Base-by-base conservation (phyloP, 805 yeast genomes). In the Saccharomyces eubayanus region DNA sequence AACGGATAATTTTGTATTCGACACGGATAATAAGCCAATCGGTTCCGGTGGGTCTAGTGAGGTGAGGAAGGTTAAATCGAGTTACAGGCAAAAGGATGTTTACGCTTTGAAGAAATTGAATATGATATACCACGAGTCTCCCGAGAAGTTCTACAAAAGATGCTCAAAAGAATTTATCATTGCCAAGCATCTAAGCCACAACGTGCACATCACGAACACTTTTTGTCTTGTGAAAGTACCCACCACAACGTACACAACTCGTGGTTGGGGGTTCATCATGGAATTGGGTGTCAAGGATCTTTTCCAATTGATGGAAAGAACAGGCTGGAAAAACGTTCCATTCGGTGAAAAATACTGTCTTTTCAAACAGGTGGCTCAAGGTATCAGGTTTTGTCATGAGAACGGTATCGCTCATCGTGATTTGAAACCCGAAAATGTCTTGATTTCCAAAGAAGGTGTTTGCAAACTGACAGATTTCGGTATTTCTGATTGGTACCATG, bases 221-320 rank as follows among this genome's bases (percentile, higher is more conserved):
- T 72, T 75, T 57, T 81, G 79, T 10, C 62, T 85, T 27, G 66
- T 85, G 16, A 76, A 81, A 54, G 75, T 85, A 28, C 86, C 84
- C 53, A 74, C 84, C 1, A 77, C 81, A 28, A 74, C 76, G 2
- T 73, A 71, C 48, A 68, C 85, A 55, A 76, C 81, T 2, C 72
- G 90, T 57, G 85, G 88, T 1, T 87, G 94, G 94, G 94, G 92
- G 1, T 79, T 86, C 64, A 76, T 83, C 1, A 72, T 86, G 76
- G 88, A 84, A 58, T 75, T 70, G 52, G 84, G 89, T 62, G 81
- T 80, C 14, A 84, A 84, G 45, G 94, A 86, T 65, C 68, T 86
- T 46, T 82, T 82, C 63, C 75, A 77, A 54, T 64, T 81, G 50
- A 78, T 85, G 52, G 71, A 76, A 46, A 76, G 77, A 59, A 74